phyloP scores from a whole-genome alignment of 2,329 filamentous ascomycete genomes.

The Hypocrella siamensis region DNA sequence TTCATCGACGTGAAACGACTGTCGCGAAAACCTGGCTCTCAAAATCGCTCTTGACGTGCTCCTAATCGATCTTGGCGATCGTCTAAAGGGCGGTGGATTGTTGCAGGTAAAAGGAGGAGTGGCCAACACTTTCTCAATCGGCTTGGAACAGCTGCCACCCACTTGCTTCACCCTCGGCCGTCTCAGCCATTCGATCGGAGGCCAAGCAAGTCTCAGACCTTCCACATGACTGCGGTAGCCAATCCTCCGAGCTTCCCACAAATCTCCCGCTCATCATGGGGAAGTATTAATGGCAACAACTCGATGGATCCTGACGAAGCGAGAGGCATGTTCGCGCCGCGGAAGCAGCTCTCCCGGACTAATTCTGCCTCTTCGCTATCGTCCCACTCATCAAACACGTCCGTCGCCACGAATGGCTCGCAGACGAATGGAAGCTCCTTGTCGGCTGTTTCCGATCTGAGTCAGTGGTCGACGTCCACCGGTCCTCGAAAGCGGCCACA shows the following conservation, averaged over 20 bases:
- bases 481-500: conserved; percentile 35
- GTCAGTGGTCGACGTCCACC: conserved; percentile 32
- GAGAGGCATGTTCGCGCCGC: conserved; percentile 76
- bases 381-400: conserved; percentile 45
- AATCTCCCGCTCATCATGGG: conserved; percentile 50
- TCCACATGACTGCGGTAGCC: conserved; percentile 53
- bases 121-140: too few species aligned
- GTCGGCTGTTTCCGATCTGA: conserved; percentile 29
- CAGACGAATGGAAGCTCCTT: conserved; percentile 45
- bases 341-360: conserved; percentile 71
- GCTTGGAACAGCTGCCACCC: too few species aligned
- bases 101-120: conserved; percentile 6
- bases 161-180: conserved; percentile 3
- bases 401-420: conserved; percentile 44
- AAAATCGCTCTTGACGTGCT: too few species aligned
- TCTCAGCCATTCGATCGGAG: conserved; percentile 7
- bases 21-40: too few species aligned
- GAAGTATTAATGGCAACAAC: conserved; percentile 40
- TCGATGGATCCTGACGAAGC: conserved; percentile 74
- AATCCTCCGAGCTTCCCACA: conserved; percentile 48
- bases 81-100: conserved; percentile 8
- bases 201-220: conserved; percentile 9
- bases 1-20: too few species aligned
- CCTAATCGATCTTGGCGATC: background rate
- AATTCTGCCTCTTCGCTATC: conserved; percentile 86